Conservation (phyloP, 495 filamentous ascomycete species). For the Corynascus novoguineensis region DNA sequence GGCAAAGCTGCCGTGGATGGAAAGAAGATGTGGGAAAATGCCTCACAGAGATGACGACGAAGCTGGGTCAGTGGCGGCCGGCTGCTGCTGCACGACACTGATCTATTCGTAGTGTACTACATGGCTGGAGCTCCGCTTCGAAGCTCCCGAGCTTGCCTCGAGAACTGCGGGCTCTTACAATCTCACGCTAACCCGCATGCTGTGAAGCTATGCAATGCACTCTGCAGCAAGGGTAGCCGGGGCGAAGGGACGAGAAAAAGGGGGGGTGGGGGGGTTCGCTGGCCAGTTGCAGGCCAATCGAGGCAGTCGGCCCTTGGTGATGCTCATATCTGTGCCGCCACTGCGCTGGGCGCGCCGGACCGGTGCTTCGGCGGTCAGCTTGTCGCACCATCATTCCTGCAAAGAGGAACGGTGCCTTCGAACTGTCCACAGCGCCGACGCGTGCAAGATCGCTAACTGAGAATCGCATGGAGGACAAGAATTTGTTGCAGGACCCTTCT, state of each 20-base stretch:
- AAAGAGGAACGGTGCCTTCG: no score
- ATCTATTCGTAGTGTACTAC: constrained; percentile 3
- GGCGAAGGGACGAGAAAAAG: background rate
- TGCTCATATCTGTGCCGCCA: no score
- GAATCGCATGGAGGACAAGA: background rate
- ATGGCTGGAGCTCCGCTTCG: no score
- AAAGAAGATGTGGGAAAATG: constrained; percentile 13
- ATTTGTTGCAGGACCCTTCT: background rate
- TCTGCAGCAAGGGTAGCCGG: constrained; percentile 6
- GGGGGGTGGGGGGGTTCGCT: background rate
- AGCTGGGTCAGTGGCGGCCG: background rate
- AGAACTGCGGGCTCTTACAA: background rate
- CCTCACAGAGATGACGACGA: constrained; percentile 12
- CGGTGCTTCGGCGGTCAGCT: constrained; percentile 8
- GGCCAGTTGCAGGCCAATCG: background rate
- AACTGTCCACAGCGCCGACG: background rate
- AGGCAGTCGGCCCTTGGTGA: no score
- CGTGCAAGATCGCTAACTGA: background rate
- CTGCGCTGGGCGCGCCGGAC: background rate
- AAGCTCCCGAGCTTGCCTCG: constrained; percentile 1
- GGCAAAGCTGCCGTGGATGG: background rate
- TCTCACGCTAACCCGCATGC: background rate
- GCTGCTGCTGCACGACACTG: constrained; percentile 18
- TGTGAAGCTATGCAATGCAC: constrained; percentile 13
- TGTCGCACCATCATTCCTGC: background rate